Base-by-base conservation (phyloP, 2,329 filamentous ascomycete genomes). In the Hypomyces perniciosus region DNA sequence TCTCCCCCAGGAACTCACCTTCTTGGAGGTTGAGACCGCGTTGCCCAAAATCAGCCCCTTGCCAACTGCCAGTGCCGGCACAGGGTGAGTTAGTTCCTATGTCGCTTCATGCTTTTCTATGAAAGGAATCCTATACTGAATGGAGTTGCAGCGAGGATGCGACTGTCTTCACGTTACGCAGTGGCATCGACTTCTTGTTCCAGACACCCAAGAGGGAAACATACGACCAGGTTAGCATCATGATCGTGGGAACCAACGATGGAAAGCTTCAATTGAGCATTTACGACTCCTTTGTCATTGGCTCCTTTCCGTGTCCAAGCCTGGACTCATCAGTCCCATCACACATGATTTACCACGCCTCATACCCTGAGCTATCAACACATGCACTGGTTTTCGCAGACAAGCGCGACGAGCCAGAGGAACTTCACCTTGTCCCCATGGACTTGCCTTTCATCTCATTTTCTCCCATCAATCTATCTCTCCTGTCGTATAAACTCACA, bases 401-500 rank as follows among this genome's bases (percentile, higher is more conserved):
- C 5, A 66, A 72, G 29, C 45, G 56, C 5, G 54, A 56, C 6
- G 61, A 61, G 10, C 61, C 66, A 4, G 56, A 66, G 12, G 65
- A 72, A 5, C 60, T 72, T 2, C 62, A 81, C 53, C 69, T 92
- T n/a, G 73, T 91, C 0, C 87, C 87, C 1, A 80, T 95, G 64
- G 88, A 95, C 59, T 73, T 96, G n/a, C 82, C 85, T 0, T 95
- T 96, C 62, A 81, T 95, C 44, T 83, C 84, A 3, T 84, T 84
- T 10, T 85, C 84, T 2, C 88, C 88, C 3, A 81, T 90, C 50
- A 88, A 95, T 61, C 73, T 97, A 2, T 88, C 91, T 29, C 76
- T 96, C 4, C 76, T 97, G 9, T 86, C 91, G 1, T 90, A 86
- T 12, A 95, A 95, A 61, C 86, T 90, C 4, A 95, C 91, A 1